phyloP scores from a whole-genome alignment of 768 basidiomycete species.

The Pisolithus marmoratus region DNA sequence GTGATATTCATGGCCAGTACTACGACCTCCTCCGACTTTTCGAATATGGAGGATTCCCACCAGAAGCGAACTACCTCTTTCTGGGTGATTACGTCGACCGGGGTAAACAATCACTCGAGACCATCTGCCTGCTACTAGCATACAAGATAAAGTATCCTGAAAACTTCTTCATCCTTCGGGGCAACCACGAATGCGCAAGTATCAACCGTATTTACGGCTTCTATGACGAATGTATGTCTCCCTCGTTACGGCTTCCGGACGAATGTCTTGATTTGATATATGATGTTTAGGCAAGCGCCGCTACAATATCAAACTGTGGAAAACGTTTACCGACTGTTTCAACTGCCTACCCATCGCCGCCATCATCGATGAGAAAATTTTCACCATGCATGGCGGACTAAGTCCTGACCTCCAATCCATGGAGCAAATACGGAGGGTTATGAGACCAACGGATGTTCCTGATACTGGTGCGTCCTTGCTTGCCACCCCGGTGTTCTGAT shows the following conservation, averaged over 20 bases:
- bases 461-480: conserved; percentile 70
- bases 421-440: conserved; percentile 99
- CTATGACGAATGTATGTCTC: conserved; percentile 93
- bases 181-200: conserved; percentile 98
- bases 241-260: not conserved
- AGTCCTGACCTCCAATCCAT: conserved; percentile 97
- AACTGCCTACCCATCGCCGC: conserved; percentile 99
- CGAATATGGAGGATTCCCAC: conserved; percentile 98
- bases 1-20: conserved; percentile 99
- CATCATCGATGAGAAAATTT: conserved; percentile 99
- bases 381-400: conserved; percentile 98
- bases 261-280: conserved; percentile 8
- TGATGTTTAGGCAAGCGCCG: conserved; percentile 83
- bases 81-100: conserved; percentile 99
- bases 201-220: conserved; percentile 99
- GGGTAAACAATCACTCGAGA: conserved; percentile 98
- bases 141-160: conserved; percentile 99
- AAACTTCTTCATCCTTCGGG: conserved; percentile 99
- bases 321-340: conserved; percentile 99
- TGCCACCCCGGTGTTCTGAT: not conserved
- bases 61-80: conserved; percentile 99
- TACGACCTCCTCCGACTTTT: conserved; percentile 97
- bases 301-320: conserved; percentile 99
- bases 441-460: conserved; percentile 98
- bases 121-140: conserved; percentile 96